A percentile compares a stretch with the other conserved stretches of the same genome.
phyloP scores from a whole-genome alignment of 192 early-diverging fungal species.

The Obelidium mucronatum region DNA sequence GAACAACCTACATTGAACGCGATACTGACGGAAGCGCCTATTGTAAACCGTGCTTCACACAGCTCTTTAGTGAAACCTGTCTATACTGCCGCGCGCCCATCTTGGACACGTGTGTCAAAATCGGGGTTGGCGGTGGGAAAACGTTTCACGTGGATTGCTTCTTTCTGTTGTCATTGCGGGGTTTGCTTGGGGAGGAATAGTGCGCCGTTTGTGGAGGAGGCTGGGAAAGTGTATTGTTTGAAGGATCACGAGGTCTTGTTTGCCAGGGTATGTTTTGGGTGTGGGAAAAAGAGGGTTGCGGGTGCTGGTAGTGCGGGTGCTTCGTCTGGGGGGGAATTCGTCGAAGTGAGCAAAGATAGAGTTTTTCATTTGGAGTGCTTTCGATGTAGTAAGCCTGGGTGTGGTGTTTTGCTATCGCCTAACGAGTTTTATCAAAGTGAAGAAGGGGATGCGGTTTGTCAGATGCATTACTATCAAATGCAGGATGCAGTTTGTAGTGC shows the following conservation, averaged over 20 bases:
- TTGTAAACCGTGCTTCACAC: no score
- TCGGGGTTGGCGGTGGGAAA: no score
- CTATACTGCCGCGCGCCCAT: no score
- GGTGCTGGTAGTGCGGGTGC: no score
- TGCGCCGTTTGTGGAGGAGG: conserved; percentile 44
- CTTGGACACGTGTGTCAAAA: no score
- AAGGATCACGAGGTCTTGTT: conserved; percentile 45
- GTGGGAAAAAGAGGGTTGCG: conserved; percentile 7
- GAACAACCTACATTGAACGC: no score
- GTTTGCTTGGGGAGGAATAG: neutral
- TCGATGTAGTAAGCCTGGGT: conserved; percentile 34
- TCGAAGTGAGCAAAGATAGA: conserved; percentile 1
- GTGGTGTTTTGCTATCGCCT: neutral
- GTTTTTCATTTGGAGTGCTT: conserved; percentile 47
- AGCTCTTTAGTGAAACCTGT: no score
- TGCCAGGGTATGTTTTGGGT: conserved; percentile 37
- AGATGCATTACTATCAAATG: conserved; percentile 43
- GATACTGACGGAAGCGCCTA: no score
- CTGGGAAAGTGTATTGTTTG: conserved; percentile 49
- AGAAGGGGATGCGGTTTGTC: conserved; percentile 43
- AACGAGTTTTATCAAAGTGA: conserved; percentile 27
- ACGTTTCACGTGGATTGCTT: no score
- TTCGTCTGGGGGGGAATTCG: conserved; percentile 9
- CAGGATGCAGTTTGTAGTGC: conserved; percentile 45
- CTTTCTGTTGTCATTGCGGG: conserved; percentile 52